Evolutionary conservation across 2,329 filamentous ascomycete species (phyloP).

Genomic region (Alternaria atra): DNA sequence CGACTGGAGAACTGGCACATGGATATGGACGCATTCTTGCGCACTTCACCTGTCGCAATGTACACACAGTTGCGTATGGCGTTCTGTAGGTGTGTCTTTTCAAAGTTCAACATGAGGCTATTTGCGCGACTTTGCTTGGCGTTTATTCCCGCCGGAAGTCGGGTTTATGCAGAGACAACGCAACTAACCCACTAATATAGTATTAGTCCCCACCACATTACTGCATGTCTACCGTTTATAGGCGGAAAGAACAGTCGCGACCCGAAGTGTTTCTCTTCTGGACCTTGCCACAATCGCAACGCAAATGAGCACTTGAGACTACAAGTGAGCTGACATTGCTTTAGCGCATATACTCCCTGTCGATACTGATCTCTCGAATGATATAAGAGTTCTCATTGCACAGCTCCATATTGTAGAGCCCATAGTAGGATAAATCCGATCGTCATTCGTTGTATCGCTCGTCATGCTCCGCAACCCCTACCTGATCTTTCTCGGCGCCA

Average conservation of each 20-base stretch:
- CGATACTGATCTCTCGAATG: not conserved
- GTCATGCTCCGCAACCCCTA: constrained; percentile 3
- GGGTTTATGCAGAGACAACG: not conserved
- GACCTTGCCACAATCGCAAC: not conserved
- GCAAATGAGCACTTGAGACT: not conserved
- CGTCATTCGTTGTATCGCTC: not conserved
- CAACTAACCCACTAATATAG: not conserved
- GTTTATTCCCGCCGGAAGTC: not conserved
- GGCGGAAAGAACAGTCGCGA: not conserved
- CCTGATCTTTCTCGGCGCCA: constrained; percentile 4
- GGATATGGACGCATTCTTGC: constrained; percentile 5
- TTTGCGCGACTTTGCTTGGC: constrained; percentile 13
- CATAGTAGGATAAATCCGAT: not conserved
- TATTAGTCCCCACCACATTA: not conserved
- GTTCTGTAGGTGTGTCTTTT: not conserved
- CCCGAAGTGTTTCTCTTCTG: not conserved
- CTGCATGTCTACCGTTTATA: not conserved
- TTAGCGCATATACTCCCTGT: not conserved
- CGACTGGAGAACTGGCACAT: not conserved
- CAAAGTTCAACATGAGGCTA: not conserved
- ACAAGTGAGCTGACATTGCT: not conserved
- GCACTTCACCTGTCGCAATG: not conserved
- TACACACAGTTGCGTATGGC: not conserved
- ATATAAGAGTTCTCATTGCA: not conserved
- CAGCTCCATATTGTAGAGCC: not conserved